Evolutionary conservation across 805 yeast species (phyloP).

Genomic region (Monosporozyma solicola): DNA sequence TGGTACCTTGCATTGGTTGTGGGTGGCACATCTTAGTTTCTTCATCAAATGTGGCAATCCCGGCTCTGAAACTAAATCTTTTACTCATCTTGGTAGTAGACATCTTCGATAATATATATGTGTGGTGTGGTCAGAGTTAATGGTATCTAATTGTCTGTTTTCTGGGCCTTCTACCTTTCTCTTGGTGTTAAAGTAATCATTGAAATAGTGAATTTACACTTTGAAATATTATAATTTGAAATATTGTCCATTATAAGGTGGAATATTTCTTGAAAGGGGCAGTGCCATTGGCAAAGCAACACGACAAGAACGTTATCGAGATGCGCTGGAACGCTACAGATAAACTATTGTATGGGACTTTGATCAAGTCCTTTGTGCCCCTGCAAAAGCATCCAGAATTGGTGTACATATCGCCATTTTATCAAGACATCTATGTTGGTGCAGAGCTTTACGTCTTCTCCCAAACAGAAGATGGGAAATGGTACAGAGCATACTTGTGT

Average conservation of each 20-base stretch:
- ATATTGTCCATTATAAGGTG: too few relatives aligned
- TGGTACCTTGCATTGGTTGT: slow-evolving; percentile 45
- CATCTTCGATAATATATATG: neutral
- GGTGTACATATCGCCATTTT: slow-evolving; percentile 28
- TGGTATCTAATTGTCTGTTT: neutral
- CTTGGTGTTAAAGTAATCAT: too few relatives aligned
- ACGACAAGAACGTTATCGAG: neutral
- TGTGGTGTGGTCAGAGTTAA: neutral
- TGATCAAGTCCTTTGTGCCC: slow-evolving; percentile 40
- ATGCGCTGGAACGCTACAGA: slow-evolving; percentile 41
- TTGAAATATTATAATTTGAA: too few relatives aligned
- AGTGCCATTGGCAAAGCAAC: neutral
- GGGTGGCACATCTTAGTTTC: slow-evolving; percentile 49
- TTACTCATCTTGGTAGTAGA: slow-evolving; percentile 7
- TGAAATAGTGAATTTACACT: too few relatives aligned
- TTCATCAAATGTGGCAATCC: slow-evolving; percentile 50
- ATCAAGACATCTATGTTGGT: slow-evolving; percentile 57
- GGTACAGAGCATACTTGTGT: slow-evolving; percentile 75
- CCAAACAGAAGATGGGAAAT: slow-evolving; percentile 40
- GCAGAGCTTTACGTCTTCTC: slow-evolving; percentile 74
- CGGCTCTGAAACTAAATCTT: slow-evolving; percentile 47
- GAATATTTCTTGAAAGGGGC: neutral
- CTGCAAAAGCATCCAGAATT: slow-evolving; percentile 31
- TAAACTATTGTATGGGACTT: slow-evolving; percentile 35
- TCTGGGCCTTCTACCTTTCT: neutral